Evolutionary conservation across 2,329 filamentous ascomycete genomes (phyloP).

Genomic region (Nemania abortiva): DNA sequence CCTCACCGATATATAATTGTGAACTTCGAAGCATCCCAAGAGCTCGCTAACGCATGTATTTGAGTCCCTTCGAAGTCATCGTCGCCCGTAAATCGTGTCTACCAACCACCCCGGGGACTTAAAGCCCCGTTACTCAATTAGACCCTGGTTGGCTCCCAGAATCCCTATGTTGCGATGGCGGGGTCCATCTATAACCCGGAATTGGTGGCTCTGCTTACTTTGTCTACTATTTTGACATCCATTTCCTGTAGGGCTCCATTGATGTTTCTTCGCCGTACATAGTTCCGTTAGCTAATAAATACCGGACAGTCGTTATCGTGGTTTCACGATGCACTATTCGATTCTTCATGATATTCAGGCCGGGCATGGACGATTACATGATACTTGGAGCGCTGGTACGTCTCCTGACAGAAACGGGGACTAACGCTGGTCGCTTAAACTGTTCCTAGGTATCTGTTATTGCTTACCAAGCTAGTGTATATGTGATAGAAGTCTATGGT

Average conservation of each 20-base stretch:
- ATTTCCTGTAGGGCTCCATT: constrained; percentile 38
- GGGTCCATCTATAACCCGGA: constrained; percentile 29
- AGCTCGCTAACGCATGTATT: not conserved
- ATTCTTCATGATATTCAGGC: constrained; percentile 40
- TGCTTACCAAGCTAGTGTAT: constrained; percentile 42
- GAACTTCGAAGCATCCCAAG: not conserved
- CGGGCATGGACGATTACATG: constrained; percentile 45
- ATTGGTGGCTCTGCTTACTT: constrained; percentile 35
- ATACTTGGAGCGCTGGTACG: constrained; percentile 42
- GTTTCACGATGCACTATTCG: constrained; percentile 39
- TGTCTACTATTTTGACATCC: constrained; percentile 40
- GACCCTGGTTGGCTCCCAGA: not conserved
- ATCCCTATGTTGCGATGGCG: constrained; percentile 14
- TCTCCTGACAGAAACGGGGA: not conserved
- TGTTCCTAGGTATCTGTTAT: constrained; percentile 39
- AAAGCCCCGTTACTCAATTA: not conserved
- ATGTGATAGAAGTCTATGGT: constrained; percentile 30
- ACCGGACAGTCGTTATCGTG: constrained; percentile 38
- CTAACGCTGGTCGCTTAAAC: not conserved
- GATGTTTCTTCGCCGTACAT: too few species aligned
- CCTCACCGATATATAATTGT: not conserved
- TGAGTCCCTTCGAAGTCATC: not conserved
- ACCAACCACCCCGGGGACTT: not conserved
- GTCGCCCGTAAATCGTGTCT: too few species aligned
- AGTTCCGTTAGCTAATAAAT: not conserved